Conservation (phyloP, 2,329 filamentous ascomycete genomes). For the Arthroderma sp. region DNA sequence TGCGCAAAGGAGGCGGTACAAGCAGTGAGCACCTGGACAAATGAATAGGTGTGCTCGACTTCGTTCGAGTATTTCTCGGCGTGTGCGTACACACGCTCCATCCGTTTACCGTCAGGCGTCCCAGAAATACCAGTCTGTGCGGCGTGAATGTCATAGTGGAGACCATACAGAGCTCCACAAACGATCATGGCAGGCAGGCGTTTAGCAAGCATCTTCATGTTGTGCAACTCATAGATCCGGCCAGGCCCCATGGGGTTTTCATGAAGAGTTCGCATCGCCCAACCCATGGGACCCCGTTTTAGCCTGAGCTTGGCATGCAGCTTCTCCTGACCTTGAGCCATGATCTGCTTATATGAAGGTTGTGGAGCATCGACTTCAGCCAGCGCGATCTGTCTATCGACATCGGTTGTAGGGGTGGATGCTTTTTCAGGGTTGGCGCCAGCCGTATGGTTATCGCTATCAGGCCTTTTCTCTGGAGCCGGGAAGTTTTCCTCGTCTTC, state of each 20-base stretch:
- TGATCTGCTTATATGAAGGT: constrained; percentile 48
- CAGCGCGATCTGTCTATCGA: constrained; percentile 24
- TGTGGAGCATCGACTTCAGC: constrained; percentile 38
- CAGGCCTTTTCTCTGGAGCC: constrained; percentile 17
- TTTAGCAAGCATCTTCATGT: constrained; percentile 49
- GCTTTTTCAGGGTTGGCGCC: constrained; percentile 18
- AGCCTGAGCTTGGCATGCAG: constrained; percentile 52
- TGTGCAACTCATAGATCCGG: constrained; percentile 59
- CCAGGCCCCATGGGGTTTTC: constrained; percentile 61
- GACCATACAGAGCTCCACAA: constrained; percentile 54
- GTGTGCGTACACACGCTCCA: constrained; percentile 52
- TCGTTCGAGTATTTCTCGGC: constrained; percentile 56
- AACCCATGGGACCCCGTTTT: constrained; percentile 54
- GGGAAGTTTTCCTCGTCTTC: constrained; percentile 34
- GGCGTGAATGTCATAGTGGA: constrained; percentile 70
- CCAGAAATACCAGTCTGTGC: constrained; percentile 57
- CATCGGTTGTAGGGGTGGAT: constrained; percentile 13
- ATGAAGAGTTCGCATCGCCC: constrained; percentile 67
- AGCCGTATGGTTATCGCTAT: constrained; percentile 16
- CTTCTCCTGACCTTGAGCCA: constrained; percentile 42
- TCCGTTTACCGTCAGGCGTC: constrained; percentile 59
- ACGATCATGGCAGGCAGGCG: constrained; percentile 57
- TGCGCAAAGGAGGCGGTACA: constrained; percentile 43
- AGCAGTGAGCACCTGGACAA: constrained; percentile 41
- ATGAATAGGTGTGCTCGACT: constrained; percentile 49